These are phyloP conservation scores for Xylaria grammica DNA, from an alignment of 495 filamentous ascomycete species.

Conservation along the genomic window DNA sequence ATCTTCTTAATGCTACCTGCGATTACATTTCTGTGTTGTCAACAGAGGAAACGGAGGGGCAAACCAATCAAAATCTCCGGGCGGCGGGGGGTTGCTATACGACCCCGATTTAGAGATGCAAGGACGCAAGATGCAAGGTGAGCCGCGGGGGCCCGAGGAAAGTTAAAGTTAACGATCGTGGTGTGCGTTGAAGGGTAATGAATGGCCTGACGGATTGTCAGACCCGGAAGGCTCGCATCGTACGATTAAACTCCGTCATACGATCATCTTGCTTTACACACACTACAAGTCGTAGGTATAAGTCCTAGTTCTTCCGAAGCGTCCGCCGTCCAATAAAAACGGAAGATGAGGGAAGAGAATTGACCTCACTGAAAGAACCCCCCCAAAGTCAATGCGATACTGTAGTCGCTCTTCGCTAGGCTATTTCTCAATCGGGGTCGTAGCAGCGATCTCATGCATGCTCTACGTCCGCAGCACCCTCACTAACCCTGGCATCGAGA, in stretches of 20 bases:
- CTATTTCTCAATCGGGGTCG: slow-evolving; percentile 31
- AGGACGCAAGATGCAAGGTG: neutral
- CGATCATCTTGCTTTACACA: neutral
- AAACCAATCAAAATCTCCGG: neutral
- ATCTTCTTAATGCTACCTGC: neutral
- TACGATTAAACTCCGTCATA: slow-evolving; percentile 20
- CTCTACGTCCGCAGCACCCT: slow-evolving; percentile 24
- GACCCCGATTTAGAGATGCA: neutral
- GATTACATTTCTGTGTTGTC: neutral
- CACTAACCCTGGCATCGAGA: neutral
- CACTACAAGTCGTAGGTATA: too few species aligned
- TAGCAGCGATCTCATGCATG: slow-evolving; percentile 34
- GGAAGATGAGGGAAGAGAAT: neutral
- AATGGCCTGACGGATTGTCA: neutral
- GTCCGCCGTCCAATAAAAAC: neutral
- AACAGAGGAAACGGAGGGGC: neutral
- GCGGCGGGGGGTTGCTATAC: neutral
- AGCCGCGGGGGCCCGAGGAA: neutral
- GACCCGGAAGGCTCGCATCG: slow-evolving; percentile 3
- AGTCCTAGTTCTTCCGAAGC: neutral
- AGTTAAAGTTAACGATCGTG: slow-evolving; percentile 1
- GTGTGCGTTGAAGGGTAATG: neutral
- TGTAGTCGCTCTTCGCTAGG: slow-evolving; percentile 26
- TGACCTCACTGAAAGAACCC: neutral
- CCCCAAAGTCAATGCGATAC: slow-evolving; percentile 9